A percentile compares a stretch with the other conserved stretches of the same genome.
phyloP scores from a whole-genome alignment of 2,329 filamentous ascomycete species.

The Trichoderma endophyticum region DNA sequence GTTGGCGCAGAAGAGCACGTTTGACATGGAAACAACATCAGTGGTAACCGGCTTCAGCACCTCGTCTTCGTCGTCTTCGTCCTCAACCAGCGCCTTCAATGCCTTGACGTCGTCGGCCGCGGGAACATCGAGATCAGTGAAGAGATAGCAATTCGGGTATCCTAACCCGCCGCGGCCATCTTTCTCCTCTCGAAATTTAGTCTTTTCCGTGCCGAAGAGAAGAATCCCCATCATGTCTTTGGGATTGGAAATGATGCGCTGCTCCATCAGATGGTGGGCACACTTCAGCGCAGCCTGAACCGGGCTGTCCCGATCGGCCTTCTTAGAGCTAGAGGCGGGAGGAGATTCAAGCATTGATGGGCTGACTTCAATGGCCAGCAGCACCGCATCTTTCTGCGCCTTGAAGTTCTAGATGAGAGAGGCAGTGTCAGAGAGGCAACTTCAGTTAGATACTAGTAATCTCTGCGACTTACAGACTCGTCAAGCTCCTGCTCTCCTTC shows the following conservation, averaged over 20 bases:
- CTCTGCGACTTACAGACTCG: slow-evolving; percentile 51
- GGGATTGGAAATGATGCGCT: slow-evolving; percentile 94
- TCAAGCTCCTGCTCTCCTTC: slow-evolving; percentile 60
- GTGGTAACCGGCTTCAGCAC: slow-evolving; percentile 66
- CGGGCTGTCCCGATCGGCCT: slow-evolving; percentile 73
- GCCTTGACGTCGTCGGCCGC: slow-evolving; percentile 82
- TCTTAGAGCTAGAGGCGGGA: slow-evolving; percentile 64
- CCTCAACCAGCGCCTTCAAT: slow-evolving; percentile 72
- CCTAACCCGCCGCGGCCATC: slow-evolving; percentile 57
- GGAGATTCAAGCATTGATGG: slow-evolving; percentile 76
- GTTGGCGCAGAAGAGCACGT: slow-evolving; percentile 90
- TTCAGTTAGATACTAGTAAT: not conserved
- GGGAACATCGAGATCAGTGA: slow-evolving; percentile 84
- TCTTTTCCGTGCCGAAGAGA: slow-evolving; percentile 83
- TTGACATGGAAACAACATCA: slow-evolving; percentile 75
- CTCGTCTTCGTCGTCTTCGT: slow-evolving; percentile 67
- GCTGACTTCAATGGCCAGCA: slow-evolving; percentile 93
- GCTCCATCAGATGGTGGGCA: slow-evolving; percentile 93
- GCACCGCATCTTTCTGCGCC: slow-evolving; percentile 92
- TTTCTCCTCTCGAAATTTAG: slow-evolving; percentile 70
- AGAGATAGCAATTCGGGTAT: slow-evolving; percentile 90
- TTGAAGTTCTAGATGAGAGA: slow-evolving; percentile 69
- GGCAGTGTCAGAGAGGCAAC: not conserved
- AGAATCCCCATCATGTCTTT: slow-evolving; percentile 97
- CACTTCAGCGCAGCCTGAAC: slow-evolving; percentile 85